Percentiles rank a stretch among this genome's conserved stretches.
These are phyloP conservation scores for Coccomyxa subellipsoidea DNA, from an alignment of 163 green algal species.

Conservation along the genomic window DNA sequence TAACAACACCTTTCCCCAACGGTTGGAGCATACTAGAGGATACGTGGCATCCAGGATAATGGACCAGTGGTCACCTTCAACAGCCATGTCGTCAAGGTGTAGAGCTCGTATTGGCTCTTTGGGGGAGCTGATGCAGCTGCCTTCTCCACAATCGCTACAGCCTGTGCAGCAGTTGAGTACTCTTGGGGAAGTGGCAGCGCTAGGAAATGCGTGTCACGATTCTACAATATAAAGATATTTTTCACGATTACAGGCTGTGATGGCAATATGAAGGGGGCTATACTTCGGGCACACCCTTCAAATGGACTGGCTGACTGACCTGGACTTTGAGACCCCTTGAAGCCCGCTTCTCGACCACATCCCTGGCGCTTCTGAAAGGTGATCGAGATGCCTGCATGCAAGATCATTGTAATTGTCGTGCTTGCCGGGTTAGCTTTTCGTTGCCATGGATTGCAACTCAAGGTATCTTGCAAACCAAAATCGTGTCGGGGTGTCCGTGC, in stretches of 20 bases:
- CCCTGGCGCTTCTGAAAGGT: background rate
- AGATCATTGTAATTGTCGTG: background rate
- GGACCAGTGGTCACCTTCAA: conserved; percentile 60
- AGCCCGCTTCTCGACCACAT: background rate
- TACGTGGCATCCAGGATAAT: too few species aligned
- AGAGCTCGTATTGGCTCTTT: conserved; percentile 51
- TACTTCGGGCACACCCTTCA: background rate
- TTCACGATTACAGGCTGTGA: too few species aligned
- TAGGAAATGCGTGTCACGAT: too few species aligned
- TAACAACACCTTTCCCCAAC: too few species aligned
- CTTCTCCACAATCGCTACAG: conserved; percentile 7
- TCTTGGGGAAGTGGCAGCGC: too few species aligned
- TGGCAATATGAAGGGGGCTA: background rate
- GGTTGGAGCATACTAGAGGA: too few species aligned
- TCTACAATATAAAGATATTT: too few species aligned
- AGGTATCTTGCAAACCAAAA: too few species aligned
- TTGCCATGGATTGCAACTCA: too few species aligned
- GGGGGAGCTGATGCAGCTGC: background rate
- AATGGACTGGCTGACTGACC: background rate
- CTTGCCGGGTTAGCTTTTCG: background rate
- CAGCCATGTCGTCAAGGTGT: conserved; percentile 84
- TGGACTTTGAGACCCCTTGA: background rate
- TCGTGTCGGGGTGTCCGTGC: too few species aligned
- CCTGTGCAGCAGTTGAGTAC: background rate
- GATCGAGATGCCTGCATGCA: background rate